Evolutionary conservation across 2,329 filamentous ascomycete genomes (phyloP).

Genomic region (Colletotrichum zoysiae): DNA sequence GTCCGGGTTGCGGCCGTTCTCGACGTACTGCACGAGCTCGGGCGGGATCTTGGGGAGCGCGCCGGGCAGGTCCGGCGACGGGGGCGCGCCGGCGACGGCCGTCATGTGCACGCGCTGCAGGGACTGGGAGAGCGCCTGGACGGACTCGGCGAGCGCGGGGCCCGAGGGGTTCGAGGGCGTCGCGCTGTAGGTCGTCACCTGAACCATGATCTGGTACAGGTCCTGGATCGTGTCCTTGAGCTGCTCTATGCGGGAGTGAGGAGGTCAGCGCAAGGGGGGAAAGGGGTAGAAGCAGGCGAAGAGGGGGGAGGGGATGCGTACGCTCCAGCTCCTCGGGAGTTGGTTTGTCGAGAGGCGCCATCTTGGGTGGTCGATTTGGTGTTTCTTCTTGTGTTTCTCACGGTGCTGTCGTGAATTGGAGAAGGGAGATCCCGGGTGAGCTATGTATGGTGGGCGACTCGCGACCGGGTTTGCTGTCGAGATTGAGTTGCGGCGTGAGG

Average conservation of each 20-base stretch:
- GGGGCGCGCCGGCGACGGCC: constrained; percentile 50
- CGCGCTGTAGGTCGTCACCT: constrained; percentile 71
- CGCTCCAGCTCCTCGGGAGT: constrained; percentile 57
- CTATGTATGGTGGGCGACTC: too few relatives aligned
- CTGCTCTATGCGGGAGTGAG: constrained; percentile 57
- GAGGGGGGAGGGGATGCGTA: constrained; percentile 42
- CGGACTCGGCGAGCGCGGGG: constrained; percentile 38
- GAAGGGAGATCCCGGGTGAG: not conserved
- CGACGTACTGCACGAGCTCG: constrained; percentile 76
- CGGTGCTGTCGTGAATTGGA: not conserved
- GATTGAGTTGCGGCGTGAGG: not conserved
- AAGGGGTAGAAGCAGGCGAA: not conserved
- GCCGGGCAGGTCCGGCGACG: constrained; percentile 36
- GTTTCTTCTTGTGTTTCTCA: not conserved
- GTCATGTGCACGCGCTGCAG: constrained; percentile 56
- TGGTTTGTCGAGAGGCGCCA: constrained; percentile 58
- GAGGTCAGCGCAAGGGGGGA: not conserved
- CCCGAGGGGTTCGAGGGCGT: constrained; percentile 39
- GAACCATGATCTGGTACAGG: constrained; percentile 73
- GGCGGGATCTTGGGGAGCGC: constrained; percentile 67
- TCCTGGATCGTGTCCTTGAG: constrained; percentile 74
- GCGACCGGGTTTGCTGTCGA: not conserved
- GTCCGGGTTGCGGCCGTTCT: constrained; percentile 78
- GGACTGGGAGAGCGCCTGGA: constrained; percentile 53
- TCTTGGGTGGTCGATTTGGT: constrained; percentile 43